These are phyloP conservation scores for Rhinocladiella similis DNA, from an alignment of 2,329 filamentous ascomycete genomes.

Conservation along the genomic window DNA sequence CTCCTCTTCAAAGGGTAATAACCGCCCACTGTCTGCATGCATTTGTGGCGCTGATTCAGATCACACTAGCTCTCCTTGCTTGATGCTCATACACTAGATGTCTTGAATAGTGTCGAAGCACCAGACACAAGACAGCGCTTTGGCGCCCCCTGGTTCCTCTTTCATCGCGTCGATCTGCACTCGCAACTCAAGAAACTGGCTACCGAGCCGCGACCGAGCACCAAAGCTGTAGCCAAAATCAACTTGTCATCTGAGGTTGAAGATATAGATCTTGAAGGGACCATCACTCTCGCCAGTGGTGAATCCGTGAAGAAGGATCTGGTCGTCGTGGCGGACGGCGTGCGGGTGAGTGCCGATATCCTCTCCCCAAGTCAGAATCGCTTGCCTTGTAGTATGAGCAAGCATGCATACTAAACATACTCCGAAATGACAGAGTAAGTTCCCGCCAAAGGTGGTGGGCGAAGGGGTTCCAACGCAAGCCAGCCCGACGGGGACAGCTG, in stretches of 20 bases:
- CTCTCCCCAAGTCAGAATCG: conserved; percentile 30
- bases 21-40: too few species aligned
- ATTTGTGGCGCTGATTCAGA: too few species aligned
- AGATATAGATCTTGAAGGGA: conserved; percentile 25
- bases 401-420: too few species aligned
- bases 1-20: not conserved
- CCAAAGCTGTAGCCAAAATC: conserved; percentile 18
- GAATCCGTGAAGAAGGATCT: conserved; percentile 34
- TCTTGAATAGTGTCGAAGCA: not conserved
- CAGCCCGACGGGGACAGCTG: conserved; percentile 32
- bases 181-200: conserved; percentile 36
- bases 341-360: conserved; percentile 31
- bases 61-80: not conserved
- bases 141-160: conserved; percentile 26
- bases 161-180: conserved; percentile 43
- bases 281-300: conserved; percentile 32
- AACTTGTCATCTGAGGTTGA: conserved; percentile 29
- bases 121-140: conserved; percentile 3
- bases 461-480: conserved; percentile 4
- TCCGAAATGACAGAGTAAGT: conserved; percentile 25
- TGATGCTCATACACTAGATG: conserved; percentile 2
- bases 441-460: conserved; percentile 23
- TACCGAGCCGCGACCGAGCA: conserved; percentile 17
- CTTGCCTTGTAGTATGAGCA: not conserved
- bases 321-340: conserved; percentile 43